A percentile compares a stretch with the other conserved stretches of the same genome.
Conservation (phyloP, 352 stramenopile genomes). For the Pythium sp. region DNA sequence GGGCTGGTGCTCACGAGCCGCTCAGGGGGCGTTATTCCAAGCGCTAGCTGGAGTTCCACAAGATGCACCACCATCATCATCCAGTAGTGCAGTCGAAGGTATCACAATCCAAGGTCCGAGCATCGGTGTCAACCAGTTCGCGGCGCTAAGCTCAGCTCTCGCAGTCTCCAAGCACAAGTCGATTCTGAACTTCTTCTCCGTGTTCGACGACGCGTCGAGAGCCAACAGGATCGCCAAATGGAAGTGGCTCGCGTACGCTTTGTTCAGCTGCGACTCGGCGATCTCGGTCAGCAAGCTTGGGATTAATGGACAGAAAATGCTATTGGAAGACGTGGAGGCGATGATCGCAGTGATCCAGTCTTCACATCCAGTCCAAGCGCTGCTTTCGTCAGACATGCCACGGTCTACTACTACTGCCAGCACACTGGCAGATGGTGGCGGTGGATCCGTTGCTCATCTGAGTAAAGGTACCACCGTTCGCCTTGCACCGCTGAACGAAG, state of each 20-base stretch:
- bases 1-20: not conserved
- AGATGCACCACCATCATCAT: not conserved
- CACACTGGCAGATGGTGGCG: not conserved
- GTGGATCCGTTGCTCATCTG: not conserved
- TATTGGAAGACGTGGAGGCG: constrained; percentile 3
- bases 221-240: constrained; percentile 20
- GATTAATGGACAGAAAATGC: constrained; percentile 9
- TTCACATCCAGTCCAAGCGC: not conserved
- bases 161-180: not conserved
- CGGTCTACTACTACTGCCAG: not conserved
- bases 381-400: not conserved
- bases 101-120: constrained; percentile 2
- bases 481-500: not conserved
- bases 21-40: constrained; percentile 4
- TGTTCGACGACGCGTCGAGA: constrained; percentile 5
- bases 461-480: not conserved
- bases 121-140: constrained; percentile 4
- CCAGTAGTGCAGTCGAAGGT: not conserved
- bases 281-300: constrained; percentile 16
- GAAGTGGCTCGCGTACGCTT: constrained; percentile 30
- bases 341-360: constrained; percentile 10
- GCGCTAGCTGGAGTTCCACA: not conserved
- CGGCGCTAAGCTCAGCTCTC: not conserved
- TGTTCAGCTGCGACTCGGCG: constrained; percentile 23
- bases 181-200: constrained; percentile 8